Evolutionary conservation across 1,284 basidiomycete genomes (phyloP), one percentile per base, ranked within the genome.

Genomic region (Fomes fomentarius): DNA sequence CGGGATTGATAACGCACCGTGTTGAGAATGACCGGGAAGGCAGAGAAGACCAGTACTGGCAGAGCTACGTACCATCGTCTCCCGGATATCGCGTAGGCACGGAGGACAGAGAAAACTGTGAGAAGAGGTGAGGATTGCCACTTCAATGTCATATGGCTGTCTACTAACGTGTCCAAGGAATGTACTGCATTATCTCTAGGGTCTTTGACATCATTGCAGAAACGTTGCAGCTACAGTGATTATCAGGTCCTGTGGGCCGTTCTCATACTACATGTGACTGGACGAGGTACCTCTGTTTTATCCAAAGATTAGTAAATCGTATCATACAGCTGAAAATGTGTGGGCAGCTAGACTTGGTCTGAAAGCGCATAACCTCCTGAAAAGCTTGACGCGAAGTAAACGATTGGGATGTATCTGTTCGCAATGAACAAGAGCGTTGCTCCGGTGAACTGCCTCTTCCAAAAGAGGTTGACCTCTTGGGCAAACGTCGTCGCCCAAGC

Each of bases 91-190:
- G 52, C 52, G n/a, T 54, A 49, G 5, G 37, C 44, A 15, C 56
- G 56, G n/a, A 54, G n/a, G 6, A 8, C 21, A n/a, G 56, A 51
- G 46, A 58, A 58, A 7, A 46, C 56, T 58, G 31, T 12, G 33
- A 8, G 5, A 24, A 17, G 17, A 14, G n/a, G n/a, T n/a, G n/a
- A n/a, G n/a, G n/a, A n/a, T n/a, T n/a, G n/a, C n/a, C n/a, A n/a
- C n/a, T n/a, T n/a, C n/a, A n/a, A n/a, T n/a, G n/a, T n/a, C n/a
- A 30, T 6, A 3, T 1, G 4, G n/a, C 2, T 1, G 22, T 6
- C 4, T 4, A 34, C 50, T 42, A 17, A 52, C 50, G 22, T 10
- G 50, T 40, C 54, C 54, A 52, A 9, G 46, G 46, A n/a, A 52
- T 15, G 17, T 52, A 57, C 15, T 52, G 55, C 6, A 51, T 19